Base-by-base conservation (phyloP, 2,329 filamentous ascomycete genomes). In the Chalaropsis ovoidea region DNA sequence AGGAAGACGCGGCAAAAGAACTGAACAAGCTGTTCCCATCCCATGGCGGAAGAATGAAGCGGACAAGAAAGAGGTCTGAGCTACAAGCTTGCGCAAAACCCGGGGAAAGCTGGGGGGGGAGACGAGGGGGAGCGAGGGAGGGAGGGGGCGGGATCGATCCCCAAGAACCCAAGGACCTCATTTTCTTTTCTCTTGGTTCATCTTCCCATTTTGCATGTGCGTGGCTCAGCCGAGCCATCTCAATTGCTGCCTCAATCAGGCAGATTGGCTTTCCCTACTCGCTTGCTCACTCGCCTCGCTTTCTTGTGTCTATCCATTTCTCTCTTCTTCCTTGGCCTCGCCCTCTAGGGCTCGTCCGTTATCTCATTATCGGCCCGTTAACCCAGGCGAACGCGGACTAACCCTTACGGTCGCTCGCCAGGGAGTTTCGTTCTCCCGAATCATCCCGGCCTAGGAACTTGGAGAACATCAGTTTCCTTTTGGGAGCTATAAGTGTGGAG, bases 301-400 rank as follows among this genome's bases (percentile, higher is more conserved):
- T 56, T 22, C n/a, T 22, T 22, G n/a, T 52, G n/a, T 52, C n/a
- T 22, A 6, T 7, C n/a, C 22, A 3, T 52, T n/a, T n/a, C n/a
- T 45, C 3, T 1, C n/a, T 22, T 49, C n/a, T 49, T 49, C 45
- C 22, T 22, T 22, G 19, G 47, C 31, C 31, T 31, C 47, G 5
- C 11, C 19, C 19, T 49, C 47, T 8, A 49, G 3, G 47, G 47
- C 52, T 56, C 27, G 52, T 31, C 52, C 52, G 13, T 31, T 31
- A 56, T 56, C 52, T 31, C 52, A 56, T 56, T 56, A 56, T 56
- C 52, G 52, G 52, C 52, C 52, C 52, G 24, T 56, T 56, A 31
- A 15, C 52, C 13, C 27, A 56, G 52, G 15, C 3, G 22, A 49
- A 49, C 10, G 7, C 8, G 22, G 19, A 2, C 19, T 31, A 56